phyloP scores from a whole-genome alignment of 108 stramenopile species.

The Cyclotella atomus region DNA sequence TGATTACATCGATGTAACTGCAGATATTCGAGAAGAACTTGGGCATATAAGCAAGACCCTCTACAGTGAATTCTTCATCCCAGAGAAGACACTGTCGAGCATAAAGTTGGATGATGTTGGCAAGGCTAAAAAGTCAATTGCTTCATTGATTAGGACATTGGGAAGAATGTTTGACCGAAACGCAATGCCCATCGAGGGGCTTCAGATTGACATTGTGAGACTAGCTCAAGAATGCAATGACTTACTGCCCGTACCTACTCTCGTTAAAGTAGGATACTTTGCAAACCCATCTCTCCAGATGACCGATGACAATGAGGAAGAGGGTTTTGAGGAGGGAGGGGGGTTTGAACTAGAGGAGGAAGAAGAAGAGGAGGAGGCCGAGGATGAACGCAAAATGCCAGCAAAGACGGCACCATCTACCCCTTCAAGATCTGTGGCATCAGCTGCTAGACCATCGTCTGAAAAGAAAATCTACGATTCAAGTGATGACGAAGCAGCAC shows the following conservation, averaged over 20 bases:
- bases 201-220: slow-evolving; percentile 5
- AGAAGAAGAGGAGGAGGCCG: not conserved
- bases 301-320: not conserved
- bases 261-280: slow-evolving; percentile 20
- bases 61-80: slow-evolving; percentile 8
- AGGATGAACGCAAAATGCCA: too few species aligned
- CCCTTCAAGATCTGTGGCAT: not conserved
- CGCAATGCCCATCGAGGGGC: not conserved
- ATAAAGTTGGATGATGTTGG: not conserved
- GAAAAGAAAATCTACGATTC: not conserved
- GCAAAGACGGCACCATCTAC: not conserved
- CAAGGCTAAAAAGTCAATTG: not conserved
- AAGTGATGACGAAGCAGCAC: not conserved
- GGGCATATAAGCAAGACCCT: not conserved
- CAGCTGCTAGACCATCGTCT: not conserved
- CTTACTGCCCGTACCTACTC: slow-evolving; percentile 2
- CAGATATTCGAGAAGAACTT: slow-evolving; percentile 1
- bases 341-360: not conserved
- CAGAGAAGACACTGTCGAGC: not conserved
- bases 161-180: too few species aligned
- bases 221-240: slow-evolving; percentile 10
- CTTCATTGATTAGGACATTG: not conserved
- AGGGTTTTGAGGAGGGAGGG: too few species aligned
- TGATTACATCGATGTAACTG: slow-evolving; percentile 6
- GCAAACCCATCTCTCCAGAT: not conserved